A percentile compares a stretch with the other conserved stretches of the same genome.
Conservation (phyloP, 371 early-diverging fungal species). For the Haplosporangium sp. region DNA sequence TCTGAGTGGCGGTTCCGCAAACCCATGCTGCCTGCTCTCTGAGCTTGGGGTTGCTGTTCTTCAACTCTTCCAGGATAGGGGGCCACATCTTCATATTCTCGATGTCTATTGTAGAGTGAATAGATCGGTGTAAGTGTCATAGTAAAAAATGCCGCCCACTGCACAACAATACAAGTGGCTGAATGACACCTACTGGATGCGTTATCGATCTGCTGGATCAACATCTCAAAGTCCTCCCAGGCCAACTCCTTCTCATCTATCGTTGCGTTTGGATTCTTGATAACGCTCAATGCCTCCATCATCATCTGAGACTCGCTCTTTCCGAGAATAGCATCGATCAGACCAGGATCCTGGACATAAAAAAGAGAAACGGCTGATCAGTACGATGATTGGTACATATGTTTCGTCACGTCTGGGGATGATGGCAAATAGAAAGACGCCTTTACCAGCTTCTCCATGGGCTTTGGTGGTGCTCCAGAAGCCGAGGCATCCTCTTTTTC, state of each 20-base stretch:
- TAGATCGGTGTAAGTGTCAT: neutral
- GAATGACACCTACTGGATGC: constrained; percentile 73
- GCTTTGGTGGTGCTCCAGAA: constrained; percentile 47
- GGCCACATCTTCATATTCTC: constrained; percentile 92
- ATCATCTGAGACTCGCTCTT: constrained; percentile 90
- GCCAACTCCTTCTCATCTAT: constrained; percentile 81
- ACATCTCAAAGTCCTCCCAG: constrained; percentile 93
- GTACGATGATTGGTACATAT: too few relatives aligned
- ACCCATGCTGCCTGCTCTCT: constrained; percentile 90
- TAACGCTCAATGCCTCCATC: constrained; percentile 79
- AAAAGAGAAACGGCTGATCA: neutral
- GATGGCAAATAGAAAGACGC: neutral
- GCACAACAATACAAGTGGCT: neutral
- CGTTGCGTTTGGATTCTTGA: constrained; percentile 66
- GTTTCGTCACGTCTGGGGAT: too few relatives aligned
- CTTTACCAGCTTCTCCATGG: constrained; percentile 31
- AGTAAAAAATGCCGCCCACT: neutral
- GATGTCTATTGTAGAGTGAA: constrained; percentile 66
- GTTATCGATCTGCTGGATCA: constrained; percentile 96
- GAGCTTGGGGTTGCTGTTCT: constrained; percentile 64
- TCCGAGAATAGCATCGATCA: constrained; percentile 92
- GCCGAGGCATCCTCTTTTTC: constrained; percentile 75
- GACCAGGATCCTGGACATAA: constrained; percentile 75
- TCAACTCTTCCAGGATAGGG: constrained; percentile 72
- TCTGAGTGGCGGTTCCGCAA: constrained; percentile 93